Evolutionary conservation across 352 stramenopile genomes (phyloP).

Genomic region (Pythium scleroteichum): DNA sequence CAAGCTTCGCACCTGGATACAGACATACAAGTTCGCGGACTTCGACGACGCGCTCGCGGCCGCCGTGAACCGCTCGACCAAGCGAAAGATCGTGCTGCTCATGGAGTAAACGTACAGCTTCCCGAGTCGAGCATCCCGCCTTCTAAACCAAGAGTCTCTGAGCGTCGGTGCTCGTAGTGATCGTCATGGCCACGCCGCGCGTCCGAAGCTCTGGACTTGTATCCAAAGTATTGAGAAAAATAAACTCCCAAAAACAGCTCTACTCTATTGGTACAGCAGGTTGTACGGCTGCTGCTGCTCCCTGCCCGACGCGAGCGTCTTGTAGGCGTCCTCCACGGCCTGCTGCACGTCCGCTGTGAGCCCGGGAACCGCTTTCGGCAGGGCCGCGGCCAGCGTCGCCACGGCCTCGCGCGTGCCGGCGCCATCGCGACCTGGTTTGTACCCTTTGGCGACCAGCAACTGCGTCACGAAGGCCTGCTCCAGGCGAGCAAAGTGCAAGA

Average conservation of each 20-base stretch:
- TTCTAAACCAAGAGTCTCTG: not conserved
- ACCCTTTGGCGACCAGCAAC: constrained; percentile 61
- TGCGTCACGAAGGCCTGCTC: constrained; percentile 51
- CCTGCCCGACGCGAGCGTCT: constrained; percentile 12
- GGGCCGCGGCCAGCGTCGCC: constrained; percentile 36
- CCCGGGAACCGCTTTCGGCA: constrained; percentile 37
- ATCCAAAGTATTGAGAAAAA: not conserved
- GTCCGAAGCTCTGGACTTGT: not conserved
- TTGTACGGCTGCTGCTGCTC: constrained; percentile 5
- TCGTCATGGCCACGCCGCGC: no score
- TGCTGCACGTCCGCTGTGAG: constrained; percentile 40
- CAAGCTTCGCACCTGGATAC: constrained; percentile 83
- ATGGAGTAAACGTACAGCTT: constrained; percentile 77
- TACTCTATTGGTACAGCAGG: constrained; percentile 29
- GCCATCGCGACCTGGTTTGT: constrained; percentile 56
- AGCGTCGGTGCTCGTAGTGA: no score
- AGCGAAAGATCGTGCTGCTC: constrained; percentile 82
- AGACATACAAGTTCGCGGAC: constrained; percentile 86
- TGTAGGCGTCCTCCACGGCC: constrained; percentile 29
- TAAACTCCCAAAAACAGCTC: not conserved
- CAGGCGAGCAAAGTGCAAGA: constrained; percentile 58
- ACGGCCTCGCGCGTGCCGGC: constrained; percentile 52
- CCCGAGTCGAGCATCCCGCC: no score
- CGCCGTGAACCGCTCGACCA: constrained; percentile 76
- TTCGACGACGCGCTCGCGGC: constrained; percentile 77